These are phyloP conservation scores for Asclepias syriaca DNA, from an alignment of 257 asterid species.

Conservation along the genomic window DNA sequence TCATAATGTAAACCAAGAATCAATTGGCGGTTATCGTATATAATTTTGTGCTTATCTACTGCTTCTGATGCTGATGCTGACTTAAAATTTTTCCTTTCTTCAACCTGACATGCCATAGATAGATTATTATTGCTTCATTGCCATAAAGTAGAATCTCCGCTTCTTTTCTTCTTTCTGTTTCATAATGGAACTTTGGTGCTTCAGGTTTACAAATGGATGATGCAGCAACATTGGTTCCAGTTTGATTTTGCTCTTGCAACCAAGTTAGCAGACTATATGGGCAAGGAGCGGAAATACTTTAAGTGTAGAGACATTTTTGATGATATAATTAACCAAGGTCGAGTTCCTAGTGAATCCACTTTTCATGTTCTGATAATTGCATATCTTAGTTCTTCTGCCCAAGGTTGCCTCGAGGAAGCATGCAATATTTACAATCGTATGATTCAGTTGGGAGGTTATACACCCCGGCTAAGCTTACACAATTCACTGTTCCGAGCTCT, in stretches of 20 bases:
- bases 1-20: background rate
- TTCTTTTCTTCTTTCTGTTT: background rate
- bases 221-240: conserved; percentile 77
- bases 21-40: background rate
- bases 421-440: conserved; percentile 69
- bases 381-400: conserved; percentile 72
- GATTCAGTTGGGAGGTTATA: conserved; percentile 87
- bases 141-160: background rate
- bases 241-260: conserved; percentile 85
- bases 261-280: conserved; percentile 87
- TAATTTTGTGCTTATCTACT: background rate
- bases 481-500: conserved; percentile 82
- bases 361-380: conserved; percentile 68
- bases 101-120: background rate
- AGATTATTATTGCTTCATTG: background rate
- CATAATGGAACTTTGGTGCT: conserved; percentile 8
- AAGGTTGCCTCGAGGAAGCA: conserved; percentile 67
- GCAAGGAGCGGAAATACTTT: conserved; percentile 75
- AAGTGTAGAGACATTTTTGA: conserved; percentile 82
- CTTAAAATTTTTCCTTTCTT: background rate
- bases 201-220: conserved; percentile 97
- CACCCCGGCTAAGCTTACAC: conserved; percentile 80
- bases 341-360: conserved; percentile 78
- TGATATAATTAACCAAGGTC: conserved; percentile 77
- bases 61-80: background rate